Evolutionary conservation across 257 asterid species (phyloP).

Genomic region (Solanum virginianum): DNA sequence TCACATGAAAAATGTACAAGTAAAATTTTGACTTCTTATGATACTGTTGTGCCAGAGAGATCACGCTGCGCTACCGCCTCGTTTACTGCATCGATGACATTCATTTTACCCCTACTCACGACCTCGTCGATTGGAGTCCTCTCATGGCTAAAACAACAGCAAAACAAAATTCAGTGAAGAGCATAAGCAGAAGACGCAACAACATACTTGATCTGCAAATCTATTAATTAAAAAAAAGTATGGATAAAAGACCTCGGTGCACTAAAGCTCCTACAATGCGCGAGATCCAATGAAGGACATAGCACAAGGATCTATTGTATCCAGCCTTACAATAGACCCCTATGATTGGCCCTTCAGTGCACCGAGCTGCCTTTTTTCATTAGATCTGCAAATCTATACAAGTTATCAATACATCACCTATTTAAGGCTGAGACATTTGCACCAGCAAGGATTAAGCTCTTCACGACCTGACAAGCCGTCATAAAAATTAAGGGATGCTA

Average conservation of each 20-base stretch:
- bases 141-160: slow-evolving; percentile 52
- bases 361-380: background rate
- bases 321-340: background rate
- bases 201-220: background rate
- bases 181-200: background rate
- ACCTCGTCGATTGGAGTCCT: slow-evolving; percentile 91
- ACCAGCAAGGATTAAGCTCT: slow-evolving; percentile 65
- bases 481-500: background rate
- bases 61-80: slow-evolving; percentile 63
- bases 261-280: background rate
- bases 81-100: slow-evolving; percentile 57
- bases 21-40: slow-evolving; percentile 3
- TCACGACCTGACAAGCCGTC: slow-evolving; percentile 41
- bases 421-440: slow-evolving; percentile 60
- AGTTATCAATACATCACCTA: slow-evolving; percentile 26
- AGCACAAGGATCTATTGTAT: background rate
- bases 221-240: background rate
- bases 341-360: background rate
- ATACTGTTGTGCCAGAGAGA: slow-evolving; percentile 40
- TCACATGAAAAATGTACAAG: background rate
- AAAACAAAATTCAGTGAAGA: background rate
- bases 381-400: background rate
- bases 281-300: background rate
- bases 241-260: accelerated
- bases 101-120: slow-evolving; percentile 46